Evolutionary conservation across 2,329 filamentous ascomycete species (phyloP), one percentile per base, ranked within the genome.

Genomic region (Plectosphaerella plurivora): DNA sequence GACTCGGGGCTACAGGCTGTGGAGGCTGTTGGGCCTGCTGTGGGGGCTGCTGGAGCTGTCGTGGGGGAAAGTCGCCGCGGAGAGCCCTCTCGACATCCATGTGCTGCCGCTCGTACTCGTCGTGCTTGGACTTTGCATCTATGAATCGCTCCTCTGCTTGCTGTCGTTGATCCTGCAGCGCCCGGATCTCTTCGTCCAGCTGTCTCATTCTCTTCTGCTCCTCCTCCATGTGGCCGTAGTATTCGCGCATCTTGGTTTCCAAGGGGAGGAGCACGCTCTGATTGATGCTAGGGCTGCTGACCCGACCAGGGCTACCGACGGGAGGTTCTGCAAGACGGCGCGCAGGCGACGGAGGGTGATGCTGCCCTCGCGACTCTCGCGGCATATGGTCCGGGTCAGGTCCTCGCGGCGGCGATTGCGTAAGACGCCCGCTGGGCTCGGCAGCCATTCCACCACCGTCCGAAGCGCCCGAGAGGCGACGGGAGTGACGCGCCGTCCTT

Each of bases 261-360:
- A 76, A 71, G 5, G 73, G 73, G 54, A 72, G 69, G 35, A 76
- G 69, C 52, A 76, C 73, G 57, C 65, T 72, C 55, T 71, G 66
- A 50, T 67, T 60, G 48, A 76, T 68, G 60, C 67, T 72, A 16
- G 73, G 73, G 54, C 70, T 74, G 56, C 73, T 69, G 52, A 76
- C 64, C n/a, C 73, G 72, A 56, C 65, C 65, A 61, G 76, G 72
- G 45, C 59, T 51, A 18, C 52, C 53, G 39, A 60, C 59, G 5
- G 58, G 57, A 20, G 41, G 16, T 12, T 44, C 41, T 12, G n/a
- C 5, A 58, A 49, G 36, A 53, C 53, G 22, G 55, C 28, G 37
- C 18, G 24, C 14, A 18, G 36, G 22, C 2, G 41, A 20, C 11
- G 15, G 39, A 22, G 61, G 55, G 48, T 59, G 57, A 9, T 50